These are phyloP conservation scores for Artemisia annua DNA, from an alignment of 129 eudicot species.

Conservation along the genomic window DNA sequence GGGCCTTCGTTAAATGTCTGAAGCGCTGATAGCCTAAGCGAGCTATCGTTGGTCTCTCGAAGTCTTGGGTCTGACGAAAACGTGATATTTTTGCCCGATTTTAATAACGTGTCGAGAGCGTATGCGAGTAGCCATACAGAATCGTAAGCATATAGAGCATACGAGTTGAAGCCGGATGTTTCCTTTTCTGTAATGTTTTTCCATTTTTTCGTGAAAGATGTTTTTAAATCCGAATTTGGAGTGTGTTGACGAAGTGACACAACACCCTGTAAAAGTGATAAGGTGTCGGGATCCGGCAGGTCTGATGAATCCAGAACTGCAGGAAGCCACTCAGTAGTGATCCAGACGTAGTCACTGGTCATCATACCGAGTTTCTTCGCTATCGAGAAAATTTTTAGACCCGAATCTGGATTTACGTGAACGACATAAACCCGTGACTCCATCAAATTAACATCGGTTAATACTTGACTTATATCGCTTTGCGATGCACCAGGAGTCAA, in stretches of 20 bases:
- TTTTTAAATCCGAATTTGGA: slow-evolving; percentile 54
- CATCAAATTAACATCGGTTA: slow-evolving; percentile 67
- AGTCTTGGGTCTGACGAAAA: slow-evolving; percentile 67
- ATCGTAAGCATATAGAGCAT: slow-evolving; percentile 88
- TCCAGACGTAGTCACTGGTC: slow-evolving; percentile 77
- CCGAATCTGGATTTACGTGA: slow-evolving; percentile 91
- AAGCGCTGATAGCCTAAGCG: slow-evolving; percentile 54
- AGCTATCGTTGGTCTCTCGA: slow-evolving; percentile 40
- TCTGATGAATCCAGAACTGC: slow-evolving; percentile 59
- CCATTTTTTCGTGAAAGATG: slow-evolving; percentile 48
- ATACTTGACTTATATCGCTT: slow-evolving; percentile 39
- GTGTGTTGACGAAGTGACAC: slow-evolving; percentile 70
- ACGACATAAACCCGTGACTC: slow-evolving; percentile 90
- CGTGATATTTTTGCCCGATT: slow-evolving; percentile 45
- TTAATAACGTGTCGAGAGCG: slow-evolving; percentile 64
- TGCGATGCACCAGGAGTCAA: slow-evolving; percentile 54
- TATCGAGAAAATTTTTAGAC: slow-evolving; percentile 51
- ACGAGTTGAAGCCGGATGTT: slow-evolving; percentile 55
- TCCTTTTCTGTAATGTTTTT: slow-evolving; percentile 41
- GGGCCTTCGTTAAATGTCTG: slow-evolving; percentile 60
- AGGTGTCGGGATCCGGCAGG: slow-evolving; percentile 23
- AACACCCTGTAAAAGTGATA: slow-evolving; percentile 66
- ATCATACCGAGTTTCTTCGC: slow-evolving; percentile 82
- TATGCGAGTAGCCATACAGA: slow-evolving; percentile 76
- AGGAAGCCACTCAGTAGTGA: slow-evolving; percentile 90